Evolutionary conservation across 495 filamentous ascomycete genomes (phyloP), one percentile per base, ranked within the genome.

Genomic region (Penicillium simplicissimum): DNA sequence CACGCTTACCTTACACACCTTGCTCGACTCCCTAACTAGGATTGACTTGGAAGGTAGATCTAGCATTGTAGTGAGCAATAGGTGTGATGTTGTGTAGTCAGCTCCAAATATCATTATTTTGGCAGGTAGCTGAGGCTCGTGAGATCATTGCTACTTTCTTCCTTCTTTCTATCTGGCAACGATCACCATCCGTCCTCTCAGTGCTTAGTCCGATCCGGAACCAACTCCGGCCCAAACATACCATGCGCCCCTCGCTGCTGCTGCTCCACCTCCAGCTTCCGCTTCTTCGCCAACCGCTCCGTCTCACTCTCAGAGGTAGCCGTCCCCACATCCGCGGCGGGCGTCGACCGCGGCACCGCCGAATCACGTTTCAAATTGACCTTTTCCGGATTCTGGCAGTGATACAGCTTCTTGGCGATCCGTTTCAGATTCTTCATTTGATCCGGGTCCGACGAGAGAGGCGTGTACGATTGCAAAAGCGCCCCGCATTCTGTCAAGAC

Each of bases 381-480:
- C 61, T 84, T 84, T 19, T 85, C 80, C 0, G 91, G 90, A 65
- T 96, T 91, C 58, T 87, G 84, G 71, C 92, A 96, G 58, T 87
- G 87, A 43, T 84, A 85, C 14, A 96, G 78, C 74, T 95, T 96
- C 75, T 88, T 91, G 38, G 82, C 82, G 35, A 87, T 85, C 23
- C 76, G 74, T 21, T 79, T 82, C 10, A 94, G 67, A 36, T 75
- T 84, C 45, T 81, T 81, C 61, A 77, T 77, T 57, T 80, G 79
- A 6, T 69, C 72, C n/a, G 75, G 74, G 33, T 82, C 75, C 8
- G 79, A 74, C 17, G 77, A 76, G 60, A 69, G 79, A 33, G 64
- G 72, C 55, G 63, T 75, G 47, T 74, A 85, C 43, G 69, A 71
- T 52, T 72, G 63, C 28, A 71, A 74, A 51, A 77, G 64, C 21